Conservation (phyloP, 2,329 filamentous ascomycete species). For the Dactylellina leptospora region DNA sequence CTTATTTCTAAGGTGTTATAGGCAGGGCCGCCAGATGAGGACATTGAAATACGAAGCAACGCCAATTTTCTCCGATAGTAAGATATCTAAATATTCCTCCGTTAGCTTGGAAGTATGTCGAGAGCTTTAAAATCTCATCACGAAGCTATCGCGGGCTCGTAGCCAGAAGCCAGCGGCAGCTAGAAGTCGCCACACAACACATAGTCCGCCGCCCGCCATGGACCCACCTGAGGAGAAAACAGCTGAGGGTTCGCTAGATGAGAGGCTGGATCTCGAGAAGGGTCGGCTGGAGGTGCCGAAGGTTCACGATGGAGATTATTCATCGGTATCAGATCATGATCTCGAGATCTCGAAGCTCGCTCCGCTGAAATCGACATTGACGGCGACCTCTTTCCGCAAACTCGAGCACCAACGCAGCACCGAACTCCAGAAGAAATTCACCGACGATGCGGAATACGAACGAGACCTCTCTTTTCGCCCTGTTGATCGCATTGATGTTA, state of each 20-base stretch:
- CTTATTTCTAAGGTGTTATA: neutral
- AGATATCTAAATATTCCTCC: neutral
- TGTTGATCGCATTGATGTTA: constrained; percentile 52
- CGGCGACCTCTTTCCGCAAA: constrained; percentile 21
- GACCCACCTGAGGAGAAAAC: constrained; percentile 1
- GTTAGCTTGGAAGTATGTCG: neutral
- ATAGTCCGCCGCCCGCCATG: constrained; percentile 3
- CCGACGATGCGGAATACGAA: constrained; percentile 23
- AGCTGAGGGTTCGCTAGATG: neutral
- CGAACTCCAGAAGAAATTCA: constrained; percentile 21
- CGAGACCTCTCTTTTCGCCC: constrained; percentile 42
- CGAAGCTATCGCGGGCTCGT: neutral
- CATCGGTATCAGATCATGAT: constrained; percentile 12
- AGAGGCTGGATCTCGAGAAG: constrained; percentile 12
- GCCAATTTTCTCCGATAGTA: neutral
- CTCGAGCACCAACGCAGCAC: constrained; percentile 22
- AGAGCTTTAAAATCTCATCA: neutral
- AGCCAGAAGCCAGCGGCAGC: neutral
- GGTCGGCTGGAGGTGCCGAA: neutral
- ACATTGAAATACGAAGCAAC: constrained; percentile 1
- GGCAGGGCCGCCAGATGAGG: neutral
- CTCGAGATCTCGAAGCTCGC: constrained; percentile 29
- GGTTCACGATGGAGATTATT: neutral
- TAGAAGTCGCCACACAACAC: constrained; percentile 10
- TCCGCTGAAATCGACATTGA: constrained; percentile 31